phyloP scores from a whole-genome alignment of 1,139 yeast genomes.

The Suhomyces wounanorum region DNA sequence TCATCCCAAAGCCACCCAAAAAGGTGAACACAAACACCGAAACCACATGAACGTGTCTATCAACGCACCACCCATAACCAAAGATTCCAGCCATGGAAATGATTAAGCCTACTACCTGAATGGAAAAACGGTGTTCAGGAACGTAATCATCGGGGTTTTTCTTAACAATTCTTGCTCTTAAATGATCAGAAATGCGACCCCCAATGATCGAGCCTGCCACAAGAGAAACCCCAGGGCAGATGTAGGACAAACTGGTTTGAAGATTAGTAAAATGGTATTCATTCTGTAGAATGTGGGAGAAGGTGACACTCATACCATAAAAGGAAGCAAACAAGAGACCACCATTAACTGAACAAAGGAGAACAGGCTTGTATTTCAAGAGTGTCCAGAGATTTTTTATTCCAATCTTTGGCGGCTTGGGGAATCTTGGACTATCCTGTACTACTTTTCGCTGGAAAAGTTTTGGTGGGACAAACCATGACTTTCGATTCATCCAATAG shows the following conservation, averaged over 20 bases:
- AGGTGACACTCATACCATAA: conserved; percentile 56
- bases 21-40: conserved; percentile 47
- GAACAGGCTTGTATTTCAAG: conserved; percentile 45
- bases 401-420: conserved; percentile 53
- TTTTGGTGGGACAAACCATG: conserved; percentile 31
- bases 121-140: conserved; percentile 50
- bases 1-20: conserved; percentile 55
- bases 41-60: conserved; percentile 44
- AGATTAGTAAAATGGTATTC: conserved; percentile 40
- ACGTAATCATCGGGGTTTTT: conserved; percentile 29
- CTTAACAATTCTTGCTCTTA: conserved; percentile 29
- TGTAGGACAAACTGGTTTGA: conserved; percentile 48
- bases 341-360: conserved; percentile 50
- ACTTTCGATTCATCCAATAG: conserved; percentile 17
- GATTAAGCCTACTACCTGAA: conserved; percentile 50
- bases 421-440: conserved; percentile 30
- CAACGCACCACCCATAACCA: conserved; percentile 58
- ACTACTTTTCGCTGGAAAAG: conserved; percentile 31
- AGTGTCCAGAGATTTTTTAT: conserved; percentile 38
- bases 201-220: conserved; percentile 52
- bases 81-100: conserved; percentile 48
- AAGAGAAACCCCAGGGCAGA: conserved; percentile 57
- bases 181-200: conserved; percentile 51
- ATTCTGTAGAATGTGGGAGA: conserved; percentile 40
- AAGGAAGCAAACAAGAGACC: conserved; percentile 58